Evolutionary conservation across 2,329 filamentous ascomycete genomes (phyloP), one percentile per base, ranked within the genome.

Genomic region (Aureobasidium zeae): DNA sequence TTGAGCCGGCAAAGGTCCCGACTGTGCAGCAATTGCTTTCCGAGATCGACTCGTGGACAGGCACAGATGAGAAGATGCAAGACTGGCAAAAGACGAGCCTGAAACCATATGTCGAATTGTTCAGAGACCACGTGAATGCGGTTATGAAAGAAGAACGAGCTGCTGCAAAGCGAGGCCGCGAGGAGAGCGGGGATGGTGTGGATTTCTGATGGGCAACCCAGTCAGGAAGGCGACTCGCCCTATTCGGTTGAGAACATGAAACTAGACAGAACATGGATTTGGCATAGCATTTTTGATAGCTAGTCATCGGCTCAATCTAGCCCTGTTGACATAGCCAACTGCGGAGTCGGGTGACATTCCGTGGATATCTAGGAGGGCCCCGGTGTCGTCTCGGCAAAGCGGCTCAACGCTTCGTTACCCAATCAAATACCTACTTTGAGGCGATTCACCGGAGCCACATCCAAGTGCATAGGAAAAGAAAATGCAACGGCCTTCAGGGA

Each of bases 31-130:
- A 81, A 36, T 68, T 98, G 46, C 66, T 96, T 16, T 71, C 69
- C 4, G 87, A 98, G 67, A 94, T 98, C 55, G 88, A 98, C 60
- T 69, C 74, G 15, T 96, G 86, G 78, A 67, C 70, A 10, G 63
- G 57, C 9, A 66, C 62, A 1, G 61, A 64, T 20, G 68, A 68
- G 0, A 67, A 68, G 49, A 61, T 56, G 45, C 76, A 71, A 55
- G 91, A 98, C 59, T 96, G 89, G 80, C 89, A 98, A 66, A 98
- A 96, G 76, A 98, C 91, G 17, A 86, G 86, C 52, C 64, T 98
- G 57, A 94, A 83, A 67, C 86, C 87, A 7, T 96, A 94, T 60
- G 79, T 96, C 25, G 88, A 96, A 46, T 81, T 82, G 53, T 96
- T 98, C 64, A 76, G 83, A 53, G 74, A 72, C 1, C 94, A 95